Base-by-base conservation (phyloP, 2,329 filamentous ascomycete species). In the Nothophoma quercina region DNA sequence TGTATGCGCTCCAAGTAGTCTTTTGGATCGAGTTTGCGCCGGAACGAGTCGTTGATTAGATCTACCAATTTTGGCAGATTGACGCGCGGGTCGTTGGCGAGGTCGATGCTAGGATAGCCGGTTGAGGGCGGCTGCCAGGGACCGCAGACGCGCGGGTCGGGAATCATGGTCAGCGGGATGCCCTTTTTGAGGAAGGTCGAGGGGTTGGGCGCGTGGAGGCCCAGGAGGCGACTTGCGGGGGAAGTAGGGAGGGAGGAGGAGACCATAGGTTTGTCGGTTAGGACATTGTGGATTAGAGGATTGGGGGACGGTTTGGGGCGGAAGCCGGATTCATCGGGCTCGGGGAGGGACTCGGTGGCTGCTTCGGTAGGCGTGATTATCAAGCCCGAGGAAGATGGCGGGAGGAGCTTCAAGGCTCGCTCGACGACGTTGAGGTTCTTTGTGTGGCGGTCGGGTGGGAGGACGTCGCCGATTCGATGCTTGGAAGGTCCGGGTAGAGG, bases 11-110 rank as follows among this genome's bases (percentile, higher is more conserved):
- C 75, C 12, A 99, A 79, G 69, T 98, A 99, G 71, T 93, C 85
- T 18, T 88, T 78, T 0, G 93, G 85, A 68, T 99, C 90, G 2
- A 99, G 83, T 68, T 89, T 89, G 32, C 93, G 85, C 51, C 86
- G 85, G 71, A 99, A 99, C 0, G 92, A 97, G 71, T 99, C 91
- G 61, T 99, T 90, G 58, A 99, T 97, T 3, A 99, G 79, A 64
- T 93, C 82, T 0, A 96, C 85, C 1, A 99, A 83, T 5, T 92
- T 88, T 2, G 88, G 83, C 16, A 98, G 83, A 70, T 98, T 89
- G 65, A 99, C 89, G 40, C 85, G 85, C 0, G 87, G 85, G 72
- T 97, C 91, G 1, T 71, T 65, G 29, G 89, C 90, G 3, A 98
- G 79, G 28, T 84, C 85, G 36, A 96, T 79, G 5, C 84, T 82